Evolutionary conservation across 495 filamentous ascomycete species (phyloP).

Genomic region (Hypoxylon subgilvum): DNA sequence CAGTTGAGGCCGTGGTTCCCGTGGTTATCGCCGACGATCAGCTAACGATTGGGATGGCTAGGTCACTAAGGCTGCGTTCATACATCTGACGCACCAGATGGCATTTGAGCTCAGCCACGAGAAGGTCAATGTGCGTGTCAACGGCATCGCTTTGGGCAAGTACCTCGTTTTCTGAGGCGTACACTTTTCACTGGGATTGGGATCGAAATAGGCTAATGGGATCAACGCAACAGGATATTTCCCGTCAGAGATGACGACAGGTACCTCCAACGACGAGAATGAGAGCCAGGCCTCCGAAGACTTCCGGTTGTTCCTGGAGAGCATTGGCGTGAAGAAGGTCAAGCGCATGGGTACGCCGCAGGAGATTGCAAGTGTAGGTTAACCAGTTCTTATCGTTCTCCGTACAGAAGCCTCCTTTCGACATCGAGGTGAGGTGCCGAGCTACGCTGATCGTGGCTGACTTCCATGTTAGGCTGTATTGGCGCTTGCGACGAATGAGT

Average conservation of each 20-base stretch:
- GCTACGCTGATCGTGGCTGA: background rate
- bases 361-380: conserved; percentile 39
- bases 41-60: conserved; percentile 8
- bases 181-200: too few relatives aligned
- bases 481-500: conserved; percentile 37
- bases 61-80: conserved; percentile 73
- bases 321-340: conserved; percentile 18
- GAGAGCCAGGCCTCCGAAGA: conserved; percentile 48
- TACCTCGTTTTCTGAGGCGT: too few relatives aligned
- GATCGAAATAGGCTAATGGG: too few relatives aligned
- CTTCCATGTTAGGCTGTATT: conserved; percentile 21
- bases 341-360: conserved; percentile 38
- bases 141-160: conserved; percentile 74
- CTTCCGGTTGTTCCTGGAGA: conserved; percentile 15
- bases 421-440: too few relatives aligned
- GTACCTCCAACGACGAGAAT: conserved; percentile 53
- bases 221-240: conserved; percentile 46
- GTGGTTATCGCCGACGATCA: background rate
- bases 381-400: background rate
- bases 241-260: conserved; percentile 74
- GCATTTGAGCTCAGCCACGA: conserved; percentile 47
- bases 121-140: conserved; percentile 64
- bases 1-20: background rate
- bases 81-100: conserved; percentile 68
- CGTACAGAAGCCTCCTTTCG: too few relatives aligned